A percentile compares a stretch with the other conserved stretches of the same genome.
phyloP scores from a whole-genome alignment of 2,329 filamentous ascomycete genomes.

The Diplocarpon rosae region DNA sequence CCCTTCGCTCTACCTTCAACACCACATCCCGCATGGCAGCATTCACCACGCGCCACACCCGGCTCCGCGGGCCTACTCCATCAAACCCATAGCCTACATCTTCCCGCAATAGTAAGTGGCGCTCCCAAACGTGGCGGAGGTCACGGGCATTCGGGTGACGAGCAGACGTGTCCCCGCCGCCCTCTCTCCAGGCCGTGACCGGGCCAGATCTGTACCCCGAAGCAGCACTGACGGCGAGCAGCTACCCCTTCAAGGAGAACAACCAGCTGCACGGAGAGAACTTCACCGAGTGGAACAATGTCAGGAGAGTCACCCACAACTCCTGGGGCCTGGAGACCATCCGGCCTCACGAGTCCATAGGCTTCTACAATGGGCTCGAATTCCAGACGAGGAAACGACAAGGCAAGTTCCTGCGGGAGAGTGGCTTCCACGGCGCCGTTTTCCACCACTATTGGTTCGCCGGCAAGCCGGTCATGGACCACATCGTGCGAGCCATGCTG shows the following conservation, averaged over 20 bases:
- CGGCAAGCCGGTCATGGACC: slow-evolving; percentile 8
- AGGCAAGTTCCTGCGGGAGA: slow-evolving; percentile 8
- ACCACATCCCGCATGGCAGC: background rate
- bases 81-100: slow-evolving; percentile 8
- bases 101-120: slow-evolving; percentile 5
- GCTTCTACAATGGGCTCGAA: slow-evolving; percentile 12
- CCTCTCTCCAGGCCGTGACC: too few relatives aligned
- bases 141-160: too few relatives aligned
- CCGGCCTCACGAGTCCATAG: slow-evolving; percentile 9
- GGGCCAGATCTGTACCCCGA: too few relatives aligned
- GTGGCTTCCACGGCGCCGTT: slow-evolving; percentile 6
- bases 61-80: background rate
- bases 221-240: too few relatives aligned
- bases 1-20: background rate
- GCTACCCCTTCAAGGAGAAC: slow-evolving; percentile 7
- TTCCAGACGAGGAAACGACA: slow-evolving; percentile 8
- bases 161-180: too few relatives aligned
- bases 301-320: slow-evolving; percentile 7
- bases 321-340: slow-evolving; percentile 7
- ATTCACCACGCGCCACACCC: background rate
- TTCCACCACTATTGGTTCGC: slow-evolving; percentile 12
- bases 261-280: slow-evolving; percentile 7
- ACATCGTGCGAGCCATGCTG: slow-evolving; percentile 8
- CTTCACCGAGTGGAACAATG: slow-evolving; percentile 10
- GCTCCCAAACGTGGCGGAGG: too few relatives aligned